Conservation (phyloP, 78 protist genomes). For the Mastigamoeba balamuthi region DNA sequence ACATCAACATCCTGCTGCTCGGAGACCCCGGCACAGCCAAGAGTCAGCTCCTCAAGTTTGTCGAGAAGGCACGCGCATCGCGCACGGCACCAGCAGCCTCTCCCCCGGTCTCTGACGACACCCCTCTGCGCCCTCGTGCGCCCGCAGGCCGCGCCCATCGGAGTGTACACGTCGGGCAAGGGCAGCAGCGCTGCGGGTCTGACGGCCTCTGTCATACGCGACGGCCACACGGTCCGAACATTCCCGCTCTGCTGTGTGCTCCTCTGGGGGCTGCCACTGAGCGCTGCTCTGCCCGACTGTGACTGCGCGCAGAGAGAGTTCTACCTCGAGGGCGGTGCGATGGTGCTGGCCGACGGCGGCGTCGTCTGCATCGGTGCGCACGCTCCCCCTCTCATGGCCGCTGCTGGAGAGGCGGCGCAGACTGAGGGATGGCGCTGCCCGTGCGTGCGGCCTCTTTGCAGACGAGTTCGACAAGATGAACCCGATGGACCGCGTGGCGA, state of each 20-base stretch:
- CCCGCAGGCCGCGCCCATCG: constrained; percentile 87
- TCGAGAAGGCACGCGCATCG: constrained; percentile 71
- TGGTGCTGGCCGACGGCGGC: constrained; percentile 99
- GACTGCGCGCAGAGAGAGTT: constrained; percentile 67
- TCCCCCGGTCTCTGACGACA: neutral
- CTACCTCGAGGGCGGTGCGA: constrained; percentile 98
- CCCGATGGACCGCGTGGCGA: constrained; percentile 84
- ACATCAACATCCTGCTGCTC: constrained; percentile 97
- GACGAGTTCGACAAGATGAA: constrained; percentile 98
- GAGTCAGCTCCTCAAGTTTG: constrained; percentile 92
- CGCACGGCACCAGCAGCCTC: neutral
- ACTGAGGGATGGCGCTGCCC: no score
- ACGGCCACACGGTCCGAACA: constrained; percentile 13
- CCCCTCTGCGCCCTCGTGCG: no score
- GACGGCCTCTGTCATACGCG: constrained; percentile 95
- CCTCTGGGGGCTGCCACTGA: neutral
- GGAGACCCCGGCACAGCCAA: constrained; percentile 99
- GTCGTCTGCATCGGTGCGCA: constrained; percentile 96
- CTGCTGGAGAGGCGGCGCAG: no score
- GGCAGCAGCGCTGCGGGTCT: constrained; percentile 98
- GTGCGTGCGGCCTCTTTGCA: no score
- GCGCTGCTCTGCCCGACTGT: neutral
- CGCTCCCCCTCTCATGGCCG: no score
- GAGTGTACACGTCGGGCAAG: constrained; percentile 97
- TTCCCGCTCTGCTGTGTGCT: neutral